These are phyloP conservation scores for Eucalyptus cloeziana DNA, from an alignment of 345 rosid genomes.

Conservation along the genomic window DNA sequence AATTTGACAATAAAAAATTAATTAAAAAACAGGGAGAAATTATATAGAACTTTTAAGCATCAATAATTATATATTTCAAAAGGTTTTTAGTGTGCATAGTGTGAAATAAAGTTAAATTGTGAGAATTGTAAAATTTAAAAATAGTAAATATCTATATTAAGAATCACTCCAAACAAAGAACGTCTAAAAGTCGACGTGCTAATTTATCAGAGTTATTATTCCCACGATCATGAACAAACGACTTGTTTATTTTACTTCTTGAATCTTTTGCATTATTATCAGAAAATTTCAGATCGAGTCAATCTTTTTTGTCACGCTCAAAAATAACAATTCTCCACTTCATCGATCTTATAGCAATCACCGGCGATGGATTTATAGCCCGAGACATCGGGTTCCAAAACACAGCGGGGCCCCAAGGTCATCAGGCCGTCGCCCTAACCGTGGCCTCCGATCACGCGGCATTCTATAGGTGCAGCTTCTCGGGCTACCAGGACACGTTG, in stretches of 20 bases:
- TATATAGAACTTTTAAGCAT: not conserved
- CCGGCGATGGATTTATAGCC: slow-evolving; percentile 71
- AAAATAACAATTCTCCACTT: not conserved
- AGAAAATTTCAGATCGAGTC: not conserved
- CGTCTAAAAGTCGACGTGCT: not conserved
- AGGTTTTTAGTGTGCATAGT: not conserved
- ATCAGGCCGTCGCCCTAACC: slow-evolving; percentile 60
- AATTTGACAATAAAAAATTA: not conserved
- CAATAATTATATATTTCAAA: not conserved
- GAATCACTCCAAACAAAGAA: not conserved
- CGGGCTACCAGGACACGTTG: slow-evolving; percentile 74
- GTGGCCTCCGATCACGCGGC: slow-evolving; percentile 58
- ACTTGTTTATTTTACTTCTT: not conserved
- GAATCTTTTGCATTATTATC: not conserved
- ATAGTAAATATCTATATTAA: not conserved
- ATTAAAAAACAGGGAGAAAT: not conserved
- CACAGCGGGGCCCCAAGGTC: slow-evolving; percentile 60
- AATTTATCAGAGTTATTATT: not conserved
- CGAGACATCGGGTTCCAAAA: slow-evolving; percentile 69
- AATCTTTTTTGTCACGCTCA: not conserved
- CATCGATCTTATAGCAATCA: slow-evolving; percentile 26
- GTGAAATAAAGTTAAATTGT: not conserved
- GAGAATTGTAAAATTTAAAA: not conserved
- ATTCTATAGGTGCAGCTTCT: slow-evolving; percentile 59
- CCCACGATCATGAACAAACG: not conserved